Evolutionary conservation across 2,329 filamentous ascomycete species (phyloP).

Genomic region (Fusarium sp.): DNA sequence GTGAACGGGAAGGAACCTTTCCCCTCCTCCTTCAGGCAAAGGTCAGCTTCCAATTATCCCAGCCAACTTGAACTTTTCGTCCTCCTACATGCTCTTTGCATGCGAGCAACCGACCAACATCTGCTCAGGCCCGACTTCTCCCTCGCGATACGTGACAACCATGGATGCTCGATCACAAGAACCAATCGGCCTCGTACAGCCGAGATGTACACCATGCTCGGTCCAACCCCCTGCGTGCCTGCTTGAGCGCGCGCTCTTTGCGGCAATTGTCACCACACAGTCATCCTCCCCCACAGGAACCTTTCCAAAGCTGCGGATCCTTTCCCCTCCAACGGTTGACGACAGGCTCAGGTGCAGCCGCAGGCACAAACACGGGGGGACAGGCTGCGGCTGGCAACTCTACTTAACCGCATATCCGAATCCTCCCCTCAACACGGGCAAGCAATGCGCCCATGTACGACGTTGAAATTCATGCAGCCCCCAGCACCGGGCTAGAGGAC

Average conservation of each 20-base stretch:
- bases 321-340: constrained; percentile 32
- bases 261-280: constrained; percentile 25
- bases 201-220: constrained; percentile 16
- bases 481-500: constrained; percentile 35
- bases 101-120: constrained; percentile 2
- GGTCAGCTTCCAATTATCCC: neutral
- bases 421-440: constrained; percentile 26
- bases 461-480: constrained; percentile 43
- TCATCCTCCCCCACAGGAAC: constrained; percentile 28
- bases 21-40: neutral
- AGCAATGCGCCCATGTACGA: constrained; percentile 34
- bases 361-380: constrained; percentile 10
- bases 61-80: neutral
- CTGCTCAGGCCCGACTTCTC: neutral
- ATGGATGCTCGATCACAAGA: neutral
- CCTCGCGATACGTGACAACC: neutral
- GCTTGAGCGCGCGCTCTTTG: constrained; percentile 29
- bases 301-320: constrained; percentile 34
- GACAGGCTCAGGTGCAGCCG: constrained; percentile 27
- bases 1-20: neutral
- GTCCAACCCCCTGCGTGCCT: constrained; percentile 10
- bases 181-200: constrained; percentile 1
- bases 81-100: neutral
- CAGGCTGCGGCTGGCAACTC: constrained; percentile 3
- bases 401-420: constrained; percentile 21